Percentiles rank a stretch among this genome's conserved stretches.
Conservation (phyloP, 208 protist genomes). For the Crithidia expoeki region DNA sequence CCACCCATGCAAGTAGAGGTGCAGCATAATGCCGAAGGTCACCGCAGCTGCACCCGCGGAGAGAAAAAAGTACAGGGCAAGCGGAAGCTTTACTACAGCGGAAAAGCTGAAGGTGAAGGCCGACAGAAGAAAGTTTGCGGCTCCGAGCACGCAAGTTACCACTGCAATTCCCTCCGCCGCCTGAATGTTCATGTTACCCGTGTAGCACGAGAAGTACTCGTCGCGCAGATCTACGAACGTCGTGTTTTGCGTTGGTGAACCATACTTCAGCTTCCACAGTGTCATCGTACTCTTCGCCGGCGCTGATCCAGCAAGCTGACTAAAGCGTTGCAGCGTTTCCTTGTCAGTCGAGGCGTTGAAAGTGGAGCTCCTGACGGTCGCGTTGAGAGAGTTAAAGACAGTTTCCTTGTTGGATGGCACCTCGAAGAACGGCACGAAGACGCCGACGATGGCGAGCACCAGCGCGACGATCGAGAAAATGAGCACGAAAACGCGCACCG, state of each 20-base stretch:
- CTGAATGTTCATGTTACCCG: conserved; percentile 55
- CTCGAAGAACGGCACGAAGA: conserved; percentile 27
- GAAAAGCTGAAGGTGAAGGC: conserved; percentile 41
- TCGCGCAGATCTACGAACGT: conserved; percentile 20
- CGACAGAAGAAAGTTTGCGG: conserved; percentile 44
- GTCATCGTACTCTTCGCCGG: conserved; percentile 34
- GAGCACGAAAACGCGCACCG: conserved; percentile 16
- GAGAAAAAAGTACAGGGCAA: conserved; percentile 46
- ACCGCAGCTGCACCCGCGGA: conserved; percentile 20
- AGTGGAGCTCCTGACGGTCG: background rate
- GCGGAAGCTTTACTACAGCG: conserved; percentile 40
- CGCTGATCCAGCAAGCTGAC: conserved; percentile 8
- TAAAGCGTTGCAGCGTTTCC: conserved; percentile 15
- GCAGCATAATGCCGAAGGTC: conserved; percentile 33
- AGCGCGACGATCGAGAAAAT: conserved; percentile 19
- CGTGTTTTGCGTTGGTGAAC: background rate
- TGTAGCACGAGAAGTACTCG: conserved; percentile 52
- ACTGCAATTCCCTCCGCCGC: conserved; percentile 50
- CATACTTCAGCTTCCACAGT: conserved; percentile 33
- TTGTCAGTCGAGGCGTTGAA: conserved; percentile 11
- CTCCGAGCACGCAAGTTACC: conserved; percentile 41
- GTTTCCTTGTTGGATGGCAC: conserved; percentile 4
- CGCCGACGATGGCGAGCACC: conserved; percentile 24
- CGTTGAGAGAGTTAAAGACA: conserved; percentile 4
- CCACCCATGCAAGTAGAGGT: conserved; percentile 55